Evolutionary conservation across 148 eudicot genomes (phyloP), one percentile per base, ranked within the genome.

Genomic region (Chenopodium berlandieri): DNA sequence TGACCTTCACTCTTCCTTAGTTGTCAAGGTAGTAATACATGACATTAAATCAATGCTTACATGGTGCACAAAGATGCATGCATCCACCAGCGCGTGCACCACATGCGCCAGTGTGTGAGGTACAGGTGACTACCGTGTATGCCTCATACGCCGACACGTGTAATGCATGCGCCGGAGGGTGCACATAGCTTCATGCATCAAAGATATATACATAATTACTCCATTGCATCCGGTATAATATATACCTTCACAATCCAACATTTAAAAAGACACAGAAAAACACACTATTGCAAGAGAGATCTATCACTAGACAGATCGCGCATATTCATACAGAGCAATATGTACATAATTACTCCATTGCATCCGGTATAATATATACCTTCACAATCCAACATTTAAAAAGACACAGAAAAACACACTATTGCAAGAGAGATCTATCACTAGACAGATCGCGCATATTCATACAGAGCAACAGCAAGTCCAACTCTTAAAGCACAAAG

Each of bases 51-150:
- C 47, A 34, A 70, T 70, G 46, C 25, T 62, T 22, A 62, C 2
- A 5, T 22, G 66, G 13, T 62, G 66, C 66, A 62, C 66, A 62
- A n/a, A 62, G 66, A 62, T 62, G 25, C 66, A 7, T 62, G 40
- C 71, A 67, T 23, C 69, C 69, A 25, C 13, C 69, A 27, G 7
- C 44, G 71, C 73, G 23, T 70, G 73, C 73, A 70, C 73, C 73
- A 70, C 47, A 37, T 70, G 73, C 73, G 47, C 23, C 73, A 17
- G 47, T 31, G n/a, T 70, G 47, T 5, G 37, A 30, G 20, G 22
- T 56, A 17, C 62, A 56, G 1, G 1, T 12, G 20, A 19, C n/a
- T 1, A 14, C 1, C 9, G 1, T 5, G 47, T 16, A 10, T 70
- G 7, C 73, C 73, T 70, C n/a, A 70, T 8, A 70, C 73, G 47